phyloP scores from a whole-genome alignment of 805 yeast genomes.

The Lipomyces chichibuensis region DNA sequence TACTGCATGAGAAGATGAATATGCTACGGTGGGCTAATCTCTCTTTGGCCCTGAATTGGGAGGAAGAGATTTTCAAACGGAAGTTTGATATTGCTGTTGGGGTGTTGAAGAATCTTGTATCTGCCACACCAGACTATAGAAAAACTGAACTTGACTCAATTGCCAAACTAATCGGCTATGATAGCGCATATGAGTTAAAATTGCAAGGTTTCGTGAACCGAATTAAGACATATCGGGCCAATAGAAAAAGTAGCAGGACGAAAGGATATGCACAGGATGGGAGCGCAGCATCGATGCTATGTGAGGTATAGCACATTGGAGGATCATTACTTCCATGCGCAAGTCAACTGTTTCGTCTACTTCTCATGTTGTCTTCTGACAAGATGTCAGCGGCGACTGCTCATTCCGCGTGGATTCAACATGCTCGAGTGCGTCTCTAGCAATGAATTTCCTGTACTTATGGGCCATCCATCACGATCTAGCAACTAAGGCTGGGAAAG shows the following conservation, averaged over 20 bases:
- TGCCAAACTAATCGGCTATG: neutral
- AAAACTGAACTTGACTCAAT: neutral
- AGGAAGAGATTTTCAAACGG: too few relatives aligned
- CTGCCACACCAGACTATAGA: neutral
- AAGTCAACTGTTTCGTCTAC: too few relatives aligned
- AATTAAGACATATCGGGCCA: neutral
- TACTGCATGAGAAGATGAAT: neutral
- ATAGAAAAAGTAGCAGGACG: neutral
- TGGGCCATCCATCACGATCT: too few relatives aligned
- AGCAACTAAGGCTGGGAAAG: too few relatives aligned
- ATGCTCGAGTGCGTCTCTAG: too few relatives aligned
- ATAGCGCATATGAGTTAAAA: neutral
- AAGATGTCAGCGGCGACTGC: too few relatives aligned
- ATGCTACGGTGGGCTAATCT: constrained; percentile 5
- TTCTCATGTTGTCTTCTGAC: too few relatives aligned
- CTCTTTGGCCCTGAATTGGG: neutral
- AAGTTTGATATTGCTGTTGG: too few relatives aligned
- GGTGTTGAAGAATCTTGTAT: too few relatives aligned
- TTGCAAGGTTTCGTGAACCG: neutral
- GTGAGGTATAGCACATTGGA: constrained; percentile 1
- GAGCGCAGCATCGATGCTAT: neutral
- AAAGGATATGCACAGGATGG: neutral
- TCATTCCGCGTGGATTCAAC: too few relatives aligned
- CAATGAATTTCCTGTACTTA: too few relatives aligned
- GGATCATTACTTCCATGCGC: too few relatives aligned